Evolutionary conservation across 768 basidiomycete genomes (phyloP), one percentile per base, ranked within the genome.

Genomic region (Trametes maxima): DNA sequence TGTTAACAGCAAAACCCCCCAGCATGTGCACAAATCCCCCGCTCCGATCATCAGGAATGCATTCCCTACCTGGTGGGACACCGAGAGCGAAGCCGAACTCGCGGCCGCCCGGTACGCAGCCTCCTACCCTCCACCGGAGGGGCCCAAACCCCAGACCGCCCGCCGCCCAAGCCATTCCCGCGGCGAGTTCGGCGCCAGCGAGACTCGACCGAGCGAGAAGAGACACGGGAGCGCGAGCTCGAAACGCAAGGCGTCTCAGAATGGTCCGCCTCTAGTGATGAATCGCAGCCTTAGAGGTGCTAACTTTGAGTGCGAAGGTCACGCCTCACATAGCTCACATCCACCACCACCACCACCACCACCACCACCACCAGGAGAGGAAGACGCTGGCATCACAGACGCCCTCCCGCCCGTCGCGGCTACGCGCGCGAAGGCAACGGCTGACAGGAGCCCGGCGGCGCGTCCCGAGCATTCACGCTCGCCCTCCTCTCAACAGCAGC

Each of bases 11-110:
- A 14, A 42, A 0, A n/a, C n/a, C 35, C 16, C 22, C n/a, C 50
- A 75, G 74, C 53, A 72, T 62, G 70, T 72, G 16, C 58, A 69
- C 48, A 67, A 65, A 39, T 59, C 68, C 0, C 64, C 71, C 3
- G 48, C 63, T 5, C 72, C 73, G 2, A 40, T 55, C 19, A 51
- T 59, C 13, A 42, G 62, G 17, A 66, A 63, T 16, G 54, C 55
- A 7, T 48, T 65, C 0, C 70, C 66, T 3, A 62, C 57, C 2
- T 70, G 67, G 66, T 72, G 68, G 69, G 64, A 70, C 39, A 57
- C 67, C 21, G 54, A 63, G 12, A 66, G 60, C 39, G 65, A 67
- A 43, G 54, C 57, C 8, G 62, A 68, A 5, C 51, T 72, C 35
- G 67, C 66, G 0, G 61, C 54, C 5, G 65, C 62, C 3, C 65